Evolutionary conservation across 768 basidiomycete species (phyloP), one percentile per base, ranked within the genome.

Genomic region (Tremella fuciformis): DNA sequence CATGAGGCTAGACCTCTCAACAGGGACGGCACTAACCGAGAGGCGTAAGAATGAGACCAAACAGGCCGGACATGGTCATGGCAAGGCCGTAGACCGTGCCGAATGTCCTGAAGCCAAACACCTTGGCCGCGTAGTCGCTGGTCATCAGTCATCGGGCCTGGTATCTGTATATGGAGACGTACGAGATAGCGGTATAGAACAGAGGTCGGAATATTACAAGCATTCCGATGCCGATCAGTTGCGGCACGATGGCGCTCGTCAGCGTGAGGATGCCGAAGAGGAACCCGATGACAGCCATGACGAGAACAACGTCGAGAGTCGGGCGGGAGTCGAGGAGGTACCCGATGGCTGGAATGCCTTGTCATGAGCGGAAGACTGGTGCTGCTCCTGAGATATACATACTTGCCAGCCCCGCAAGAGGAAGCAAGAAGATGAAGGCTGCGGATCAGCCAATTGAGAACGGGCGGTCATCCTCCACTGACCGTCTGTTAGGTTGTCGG

Each of bases 401-500:
- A 62, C 76, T 73, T 8, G 76, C 51, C n/a, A 78, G 59, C 0
- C 78, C 78, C 2, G 74, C 78, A 16, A 78, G 54, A 8, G 78
- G 78, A 2, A 79, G 73, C 8, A 79, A 67, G 42, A 78, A 61
- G 25, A 76, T 77, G 66, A 79, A 79, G 2, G 74, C 66, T 58
- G 69, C 70, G 57, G 48, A 51, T 59, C 40, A 59, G 58, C 25
- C 41, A 2, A 53, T 37, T 25, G 21, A 29, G 8, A 19, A 19
- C 13, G 9, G 22, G 13, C 25, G 25, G n/a, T 24, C 42, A 18
- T 2, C 3, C 18, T 7, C 1, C 34, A 44, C 64, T 42, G 22
- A 64, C 67, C 67, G 51, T 66, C 62, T 0, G 74, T 71, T 29
- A 79, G 59, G 11, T 47, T 55, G 29, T 74, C 65, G 4, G 78